Conservation (phyloP, 2,329 filamentous ascomycete species). For the Ophiostoma novo-ulmi region DNA sequence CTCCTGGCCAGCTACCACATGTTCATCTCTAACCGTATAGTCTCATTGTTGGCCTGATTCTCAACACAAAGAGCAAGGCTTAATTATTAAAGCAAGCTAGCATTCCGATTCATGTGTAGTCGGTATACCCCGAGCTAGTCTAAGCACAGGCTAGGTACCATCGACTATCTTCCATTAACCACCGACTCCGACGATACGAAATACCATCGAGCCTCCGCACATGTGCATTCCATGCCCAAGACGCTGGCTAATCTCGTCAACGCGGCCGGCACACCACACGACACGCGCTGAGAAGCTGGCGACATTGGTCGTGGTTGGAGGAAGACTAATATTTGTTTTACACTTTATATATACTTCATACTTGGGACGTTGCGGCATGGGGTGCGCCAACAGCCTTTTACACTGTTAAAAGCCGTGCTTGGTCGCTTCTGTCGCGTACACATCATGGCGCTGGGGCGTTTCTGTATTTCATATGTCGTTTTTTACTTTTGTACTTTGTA, state of each 20-base stretch:
- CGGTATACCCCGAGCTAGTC: not conserved
- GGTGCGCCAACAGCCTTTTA: no score
- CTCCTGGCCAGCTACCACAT: not conserved
- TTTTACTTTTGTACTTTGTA: not conserved
- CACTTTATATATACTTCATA: not conserved
- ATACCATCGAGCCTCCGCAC: not conserved
- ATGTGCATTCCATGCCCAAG: not conserved
- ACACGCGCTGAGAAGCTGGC: not conserved
- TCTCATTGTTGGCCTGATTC: slow-evolving; percentile 85
- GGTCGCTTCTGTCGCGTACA: not conserved
- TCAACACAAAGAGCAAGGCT: slow-evolving; percentile 78
- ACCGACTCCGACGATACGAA: not conserved
- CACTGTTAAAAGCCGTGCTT: not conserved
- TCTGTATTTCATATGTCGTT: not conserved
- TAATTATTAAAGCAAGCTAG: slow-evolving; percentile 31
- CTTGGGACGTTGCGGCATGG: slow-evolving; percentile 4
- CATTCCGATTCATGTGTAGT: no score
- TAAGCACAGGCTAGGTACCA: not conserved
- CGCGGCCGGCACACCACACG: not conserved
- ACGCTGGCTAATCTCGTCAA: not conserved
- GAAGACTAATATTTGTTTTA: slow-evolving; percentile 1
- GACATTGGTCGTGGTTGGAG: not conserved
- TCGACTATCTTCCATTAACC: not conserved
- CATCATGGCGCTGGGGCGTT: slow-evolving; percentile 15
- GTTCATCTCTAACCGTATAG: slow-evolving; percentile 41